Evolutionary conservation across 169 alveolate genomes (phyloP).

Genomic region (Blepharisma undulans): DNA sequence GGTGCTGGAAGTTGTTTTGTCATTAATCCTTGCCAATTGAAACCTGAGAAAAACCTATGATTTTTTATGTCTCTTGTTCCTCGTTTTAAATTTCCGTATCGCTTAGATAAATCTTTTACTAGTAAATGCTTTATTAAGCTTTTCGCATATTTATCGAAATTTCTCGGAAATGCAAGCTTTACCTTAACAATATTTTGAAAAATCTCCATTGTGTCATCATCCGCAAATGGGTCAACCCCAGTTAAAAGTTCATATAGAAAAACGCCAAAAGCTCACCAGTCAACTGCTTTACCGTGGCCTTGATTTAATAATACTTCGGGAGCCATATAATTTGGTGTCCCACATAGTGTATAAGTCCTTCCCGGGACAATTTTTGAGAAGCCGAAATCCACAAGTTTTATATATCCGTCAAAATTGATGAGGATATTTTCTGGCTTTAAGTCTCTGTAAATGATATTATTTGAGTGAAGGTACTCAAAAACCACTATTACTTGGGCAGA

Average conservation of each 20-base stretch:
- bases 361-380: constrained; percentile 67
- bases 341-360: constrained; percentile 78
- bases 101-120: constrained; percentile 84
- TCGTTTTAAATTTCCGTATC: constrained; percentile 51
- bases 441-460: constrained; percentile 67
- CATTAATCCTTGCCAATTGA: constrained; percentile 70
- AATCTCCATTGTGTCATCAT: constrained; percentile 96
- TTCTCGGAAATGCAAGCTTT: constrained; percentile 92
- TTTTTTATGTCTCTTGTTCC: constrained; percentile 89
- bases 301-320: constrained; percentile 75
- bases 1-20: constrained; percentile 61
- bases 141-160: constrained; percentile 88
- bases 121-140: constrained; percentile 85
- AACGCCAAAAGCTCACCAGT: constrained; percentile 85
- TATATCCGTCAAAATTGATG: constrained; percentile 68
- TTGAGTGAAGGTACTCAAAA: constrained; percentile 40
- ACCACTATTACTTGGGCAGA: constrained; percentile 16
- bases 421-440: constrained; percentile 71
- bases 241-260: constrained; percentile 96
- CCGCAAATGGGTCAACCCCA: constrained; percentile 97
- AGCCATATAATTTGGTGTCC: constrained; percentile 77
- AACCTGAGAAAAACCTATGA: constrained; percentile 85
- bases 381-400: constrained; percentile 76
- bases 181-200: constrained; percentile 95
- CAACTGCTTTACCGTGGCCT: constrained; percentile 78